phyloP scores from a whole-genome alignment of 495 filamentous ascomycete species.

The Penicillium pulvis region DNA sequence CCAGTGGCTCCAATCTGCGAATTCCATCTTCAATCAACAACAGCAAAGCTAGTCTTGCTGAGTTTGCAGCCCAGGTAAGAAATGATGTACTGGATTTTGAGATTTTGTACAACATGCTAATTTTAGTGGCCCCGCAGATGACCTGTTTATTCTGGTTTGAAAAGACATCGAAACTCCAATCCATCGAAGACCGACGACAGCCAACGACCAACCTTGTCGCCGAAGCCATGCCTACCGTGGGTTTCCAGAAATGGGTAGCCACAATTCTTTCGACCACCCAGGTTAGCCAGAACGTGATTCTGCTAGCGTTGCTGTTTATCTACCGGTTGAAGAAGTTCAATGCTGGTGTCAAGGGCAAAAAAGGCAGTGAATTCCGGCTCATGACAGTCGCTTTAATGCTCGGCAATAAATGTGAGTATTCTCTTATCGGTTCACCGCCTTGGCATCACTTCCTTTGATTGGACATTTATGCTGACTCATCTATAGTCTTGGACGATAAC shows the following conservation, averaged over 20 bases:
- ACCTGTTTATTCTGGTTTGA: slow-evolving; percentile 99
- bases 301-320: slow-evolving; percentile 89
- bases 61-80: slow-evolving; percentile 79
- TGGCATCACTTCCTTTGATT: slow-evolving; percentile 10
- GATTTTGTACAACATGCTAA: neutral
- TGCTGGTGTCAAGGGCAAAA: slow-evolving; percentile 81
- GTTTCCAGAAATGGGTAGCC: slow-evolving; percentile 93
- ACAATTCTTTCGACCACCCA: slow-evolving; percentile 91
- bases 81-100: neutral
- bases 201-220: slow-evolving; percentile 55
- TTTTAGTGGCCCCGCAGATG: slow-evolving; percentile 56
- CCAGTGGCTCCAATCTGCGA: slow-evolving; percentile 63
- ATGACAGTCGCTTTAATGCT: slow-evolving; percentile 97
- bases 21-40: slow-evolving; percentile 75
- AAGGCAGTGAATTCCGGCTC: slow-evolving; percentile 93
- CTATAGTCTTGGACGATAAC: slow-evolving; percentile 88
- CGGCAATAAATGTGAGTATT: slow-evolving; percentile 87
- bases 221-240: slow-evolving; percentile 73
- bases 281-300: slow-evolving; percentile 93
- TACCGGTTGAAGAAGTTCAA: slow-evolving; percentile 91
- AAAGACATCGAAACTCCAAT: slow-evolving; percentile 70
- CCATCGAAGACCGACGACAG: slow-evolving; percentile 66
- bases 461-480: slow-evolving; percentile 30
- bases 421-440: slow-evolving; percentile 30
- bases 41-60: slow-evolving; percentile 70